Percentiles rank a stretch among this genome's conserved stretches.
Evolutionary conservation across 495 filamentous ascomycete genomes (phyloP).

Genomic region (Chaetomidium leptoderma): DNA sequence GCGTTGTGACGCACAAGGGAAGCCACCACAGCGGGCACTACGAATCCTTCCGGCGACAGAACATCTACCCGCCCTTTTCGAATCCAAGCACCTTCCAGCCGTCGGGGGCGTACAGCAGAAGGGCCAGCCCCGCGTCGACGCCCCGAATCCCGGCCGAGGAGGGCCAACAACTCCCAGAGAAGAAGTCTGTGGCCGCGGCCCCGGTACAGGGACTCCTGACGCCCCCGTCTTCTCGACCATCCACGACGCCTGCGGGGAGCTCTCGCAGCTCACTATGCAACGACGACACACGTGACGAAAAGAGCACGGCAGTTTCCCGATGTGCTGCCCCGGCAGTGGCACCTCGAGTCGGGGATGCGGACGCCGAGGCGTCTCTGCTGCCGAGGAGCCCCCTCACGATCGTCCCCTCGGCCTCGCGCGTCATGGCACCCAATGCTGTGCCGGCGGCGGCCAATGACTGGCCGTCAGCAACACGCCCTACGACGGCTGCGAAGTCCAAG

Average conservation of each 20-base stretch:
- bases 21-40: constrained; percentile 97
- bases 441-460: not conserved
- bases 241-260: constrained; percentile 1
- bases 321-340: not conserved
- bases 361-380: constrained; percentile 41
- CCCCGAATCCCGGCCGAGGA: constrained; percentile 33
- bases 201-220: constrained; percentile 41
- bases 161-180: constrained; percentile 8
- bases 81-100: constrained; percentile 73
- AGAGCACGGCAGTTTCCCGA: not conserved
- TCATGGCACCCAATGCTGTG: not conserved
- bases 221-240: constrained; percentile 19
- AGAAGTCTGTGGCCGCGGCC: constrained; percentile 30
- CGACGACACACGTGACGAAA: not conserved
- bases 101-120: constrained; percentile 62
- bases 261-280: not conserved
- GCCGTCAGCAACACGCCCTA: not conserved
- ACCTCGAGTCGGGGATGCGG: constrained; percentile 27
- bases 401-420: constrained; percentile 2
- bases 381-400: constrained; percentile 38
- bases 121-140: constrained; percentile 42
- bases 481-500: constrained; percentile 36
- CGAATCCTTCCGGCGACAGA: constrained; percentile 92
- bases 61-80: constrained; percentile 64
- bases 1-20: constrained; percentile 89